Percentiles rank a stretch among this genome's conserved stretches.
These are phyloP conservation scores for Gnomoniopsis sp. DNA, from an alignment of 2,329 filamentous ascomycete species.

Conservation along the genomic window DNA sequence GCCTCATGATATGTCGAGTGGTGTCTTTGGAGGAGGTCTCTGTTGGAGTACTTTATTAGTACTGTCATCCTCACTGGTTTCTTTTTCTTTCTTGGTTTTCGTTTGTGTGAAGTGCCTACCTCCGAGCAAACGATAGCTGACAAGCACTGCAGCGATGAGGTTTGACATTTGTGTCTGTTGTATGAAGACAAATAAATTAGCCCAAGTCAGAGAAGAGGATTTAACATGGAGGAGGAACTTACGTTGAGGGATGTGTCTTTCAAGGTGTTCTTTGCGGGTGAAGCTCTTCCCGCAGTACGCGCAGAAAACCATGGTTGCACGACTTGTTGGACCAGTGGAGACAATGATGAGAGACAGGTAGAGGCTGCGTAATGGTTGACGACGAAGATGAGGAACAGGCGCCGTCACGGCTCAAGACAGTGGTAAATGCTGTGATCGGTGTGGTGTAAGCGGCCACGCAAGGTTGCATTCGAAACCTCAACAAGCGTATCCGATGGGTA, in stretches of 20 bases:
- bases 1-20: conserved; percentile 49
- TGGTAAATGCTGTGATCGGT: conserved; percentile 15
- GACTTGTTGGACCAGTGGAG: conserved; percentile 12
- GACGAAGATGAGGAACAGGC: neutral
- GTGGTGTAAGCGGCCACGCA: conserved; percentile 13
- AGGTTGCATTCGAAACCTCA: neutral
- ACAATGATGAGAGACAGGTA: conserved; percentile 6
- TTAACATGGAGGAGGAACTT: conserved; percentile 24
- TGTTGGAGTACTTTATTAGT: conserved; percentile 20
- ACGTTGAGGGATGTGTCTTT: conserved; percentile 52
- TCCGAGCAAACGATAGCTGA: conserved; percentile 47
- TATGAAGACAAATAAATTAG: conserved; percentile 12
- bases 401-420: conserved; percentile 11
- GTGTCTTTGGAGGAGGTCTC: conserved; percentile 50
- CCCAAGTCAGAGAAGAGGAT: neutral
- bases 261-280: conserved; percentile 54
- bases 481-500: neutral
- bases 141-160: conserved; percentile 48
- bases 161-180: conserved; percentile 52
- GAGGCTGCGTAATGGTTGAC: conserved; percentile 1
- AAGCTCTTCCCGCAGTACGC: conserved; percentile 53
- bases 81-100: neutral
- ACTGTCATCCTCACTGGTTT: neutral
- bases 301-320: conserved; percentile 42
- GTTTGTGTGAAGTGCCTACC: conserved; percentile 29